Conservation (phyloP, 2,329 filamentous ascomycete genomes). For the Berkeleyomyces basicola region DNA sequence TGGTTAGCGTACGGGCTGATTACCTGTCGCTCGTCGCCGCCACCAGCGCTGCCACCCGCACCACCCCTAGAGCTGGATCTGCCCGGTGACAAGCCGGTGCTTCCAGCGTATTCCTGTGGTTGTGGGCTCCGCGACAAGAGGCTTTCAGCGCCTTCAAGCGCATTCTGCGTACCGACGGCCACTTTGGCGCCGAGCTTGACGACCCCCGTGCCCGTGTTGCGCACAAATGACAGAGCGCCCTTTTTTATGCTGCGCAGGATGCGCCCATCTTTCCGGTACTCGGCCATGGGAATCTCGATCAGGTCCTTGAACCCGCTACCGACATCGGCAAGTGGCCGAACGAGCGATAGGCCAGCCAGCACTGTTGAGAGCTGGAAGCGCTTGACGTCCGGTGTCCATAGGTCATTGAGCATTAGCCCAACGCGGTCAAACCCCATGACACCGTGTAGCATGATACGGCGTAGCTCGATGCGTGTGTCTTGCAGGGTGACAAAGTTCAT, state of each 20-base stretch:
- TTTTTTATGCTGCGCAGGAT: constrained; percentile 85
- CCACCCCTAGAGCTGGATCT: background rate
- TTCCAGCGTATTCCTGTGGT: constrained; percentile 26
- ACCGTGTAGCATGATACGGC: constrained; percentile 84
- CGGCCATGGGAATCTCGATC: constrained; percentile 73
- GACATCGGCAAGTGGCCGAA: constrained; percentile 83
- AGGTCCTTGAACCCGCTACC: constrained; percentile 75
- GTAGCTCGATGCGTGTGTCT: constrained; percentile 67
- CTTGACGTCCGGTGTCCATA: constrained; percentile 91
- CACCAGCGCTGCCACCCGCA: constrained; percentile 26
- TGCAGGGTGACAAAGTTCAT: constrained; percentile 98
- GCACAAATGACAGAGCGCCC: constrained; percentile 76
- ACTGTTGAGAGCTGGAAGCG: constrained; percentile 77
- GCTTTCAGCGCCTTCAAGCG: constrained; percentile 74
- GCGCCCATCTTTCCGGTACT: constrained; percentile 87
- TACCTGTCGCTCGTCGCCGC: constrained; percentile 53
- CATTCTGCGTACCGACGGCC: constrained; percentile 86
- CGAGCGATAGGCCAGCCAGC: constrained; percentile 71
- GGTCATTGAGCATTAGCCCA: constrained; percentile 78
- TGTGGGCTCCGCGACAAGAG: constrained; percentile 34
- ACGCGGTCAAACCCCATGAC: constrained; percentile 80
- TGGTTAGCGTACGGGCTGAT: constrained; percentile 91
- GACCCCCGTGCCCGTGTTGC: constrained; percentile 85
- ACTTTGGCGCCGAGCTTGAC: constrained; percentile 88
- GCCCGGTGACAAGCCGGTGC: constrained; percentile 13